Conservation (phyloP, 345 rosid genomes). For the Dipteronia dyeriana region DNA sequence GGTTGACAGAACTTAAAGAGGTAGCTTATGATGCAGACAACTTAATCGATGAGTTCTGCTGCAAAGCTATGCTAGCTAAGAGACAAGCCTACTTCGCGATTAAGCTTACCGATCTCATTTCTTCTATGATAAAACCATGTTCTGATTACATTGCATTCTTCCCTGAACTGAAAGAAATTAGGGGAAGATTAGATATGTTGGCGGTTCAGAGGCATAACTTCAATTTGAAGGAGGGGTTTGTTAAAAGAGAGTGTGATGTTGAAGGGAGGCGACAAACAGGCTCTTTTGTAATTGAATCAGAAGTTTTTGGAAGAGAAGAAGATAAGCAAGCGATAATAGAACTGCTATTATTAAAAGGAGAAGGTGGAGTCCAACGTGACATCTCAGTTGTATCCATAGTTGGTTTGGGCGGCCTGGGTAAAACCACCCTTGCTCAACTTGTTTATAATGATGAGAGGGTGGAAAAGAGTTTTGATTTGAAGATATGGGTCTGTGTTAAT, state of each 20-base stretch:
- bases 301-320: slow-evolving; percentile 4
- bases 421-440: slow-evolving; percentile 28
- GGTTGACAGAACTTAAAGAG: slow-evolving; percentile 22
- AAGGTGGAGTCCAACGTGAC: not conserved
- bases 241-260: not conserved
- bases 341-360: not conserved
- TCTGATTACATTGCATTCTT: not conserved
- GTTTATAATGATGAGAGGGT: slow-evolving; percentile 23
- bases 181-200: slow-evolving; percentile 14
- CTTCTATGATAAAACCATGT: slow-evolving; percentile 3
- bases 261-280: slow-evolving; percentile 11
- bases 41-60: slow-evolving; percentile 21
- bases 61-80: not conserved
- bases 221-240: slow-evolving; percentile 12
- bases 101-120: not conserved
- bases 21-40: slow-evolving; percentile 24
- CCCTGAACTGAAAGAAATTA: slow-evolving; percentile 19
- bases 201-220: slow-evolving; percentile 22
- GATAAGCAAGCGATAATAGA: not conserved
- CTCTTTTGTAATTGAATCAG: slow-evolving; percentile 8
- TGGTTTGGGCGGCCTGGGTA: slow-evolving; percentile 28
- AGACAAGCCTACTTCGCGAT: not conserved
- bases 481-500: slow-evolving; percentile 26
- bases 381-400: slow-evolving; percentile 18
- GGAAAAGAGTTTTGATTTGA: slow-evolving; percentile 9